Percentiles rank a stretch among this genome's conserved stretches.
These are phyloP conservation scores for Xerocomus brunneocitrinus DNA, from an alignment of 768 basidiomycete genomes.

Conservation along the genomic window DNA sequence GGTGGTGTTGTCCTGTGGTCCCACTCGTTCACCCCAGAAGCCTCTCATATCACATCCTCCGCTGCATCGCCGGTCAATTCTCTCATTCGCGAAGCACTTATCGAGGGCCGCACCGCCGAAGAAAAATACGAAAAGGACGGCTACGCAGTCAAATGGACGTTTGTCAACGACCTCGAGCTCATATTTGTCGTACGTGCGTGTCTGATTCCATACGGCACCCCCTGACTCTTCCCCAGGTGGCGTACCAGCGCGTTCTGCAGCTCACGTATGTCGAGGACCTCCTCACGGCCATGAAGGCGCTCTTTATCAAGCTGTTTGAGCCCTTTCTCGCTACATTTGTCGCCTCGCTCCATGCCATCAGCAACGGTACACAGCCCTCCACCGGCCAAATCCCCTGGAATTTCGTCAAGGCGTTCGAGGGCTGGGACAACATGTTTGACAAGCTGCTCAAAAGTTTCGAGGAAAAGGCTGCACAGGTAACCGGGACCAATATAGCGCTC, in stretches of 20 bases:
- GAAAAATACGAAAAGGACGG: slow-evolving; percentile 92
- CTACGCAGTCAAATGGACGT: slow-evolving; percentile 91
- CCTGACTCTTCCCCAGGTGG: slow-evolving; percentile 53
- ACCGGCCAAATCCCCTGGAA: slow-evolving; percentile 51
- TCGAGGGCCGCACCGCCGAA: slow-evolving; percentile 81
- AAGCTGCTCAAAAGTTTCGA: slow-evolving; percentile 70
- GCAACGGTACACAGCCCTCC: slow-evolving; percentile 37
- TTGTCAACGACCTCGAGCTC: slow-evolving; percentile 91
- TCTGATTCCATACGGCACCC: background rate
- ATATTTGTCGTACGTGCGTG: slow-evolving; percentile 81
- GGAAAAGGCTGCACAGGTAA: slow-evolving; percentile 66
- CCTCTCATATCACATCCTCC: slow-evolving; percentile 62
- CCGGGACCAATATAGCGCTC: slow-evolving; percentile 2
- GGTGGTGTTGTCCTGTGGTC: slow-evolving; percentile 95
- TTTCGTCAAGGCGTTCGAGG: slow-evolving; percentile 64
- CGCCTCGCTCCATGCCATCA: slow-evolving; percentile 70
- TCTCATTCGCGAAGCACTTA: slow-evolving; percentile 85
- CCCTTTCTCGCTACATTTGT: slow-evolving; percentile 82
- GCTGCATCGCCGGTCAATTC: slow-evolving; percentile 81
- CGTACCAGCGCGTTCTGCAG: slow-evolving; percentile 94
- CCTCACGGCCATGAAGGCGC: slow-evolving; percentile 67
- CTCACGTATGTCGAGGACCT: slow-evolving; percentile 92
- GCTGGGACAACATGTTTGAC: slow-evolving; percentile 81
- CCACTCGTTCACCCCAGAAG: slow-evolving; percentile 88
- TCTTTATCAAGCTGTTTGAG: slow-evolving; percentile 85